phyloP scores from a whole-genome alignment of 176 grass and related monocot species.

The Rhynchospora pubera region DNA sequence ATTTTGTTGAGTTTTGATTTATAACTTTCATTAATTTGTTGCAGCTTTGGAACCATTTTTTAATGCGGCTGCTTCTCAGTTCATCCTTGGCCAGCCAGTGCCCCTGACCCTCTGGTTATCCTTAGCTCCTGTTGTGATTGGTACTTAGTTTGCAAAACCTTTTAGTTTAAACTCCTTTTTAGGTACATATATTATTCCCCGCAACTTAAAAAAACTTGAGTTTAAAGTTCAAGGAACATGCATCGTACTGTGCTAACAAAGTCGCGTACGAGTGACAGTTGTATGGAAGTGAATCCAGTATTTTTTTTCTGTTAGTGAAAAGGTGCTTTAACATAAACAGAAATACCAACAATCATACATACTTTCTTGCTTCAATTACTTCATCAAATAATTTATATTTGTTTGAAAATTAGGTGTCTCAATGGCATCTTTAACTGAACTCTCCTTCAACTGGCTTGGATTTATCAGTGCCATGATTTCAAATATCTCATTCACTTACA shows the following conservation, averaged over 20 bases:
- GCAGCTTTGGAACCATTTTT: constrained; percentile 98
- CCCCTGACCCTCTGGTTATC: constrained; percentile 85
- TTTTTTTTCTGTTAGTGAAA: background rate
- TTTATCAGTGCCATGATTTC: constrained; percentile 99
- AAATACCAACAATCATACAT: background rate
- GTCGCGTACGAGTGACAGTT: background rate
- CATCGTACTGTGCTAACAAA: background rate
- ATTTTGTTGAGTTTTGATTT: constrained; percentile 11
- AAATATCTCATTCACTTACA: constrained; percentile 98
- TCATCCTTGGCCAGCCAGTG: constrained; percentile 92
- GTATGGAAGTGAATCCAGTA: background rate
- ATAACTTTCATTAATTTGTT: constrained; percentile 12
- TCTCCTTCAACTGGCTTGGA: constrained; percentile 94
- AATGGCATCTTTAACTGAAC: constrained; percentile 90
- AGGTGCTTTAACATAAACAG: background rate
- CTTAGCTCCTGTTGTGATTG: constrained; percentile 89
- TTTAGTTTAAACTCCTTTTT: constrained; percentile 6
- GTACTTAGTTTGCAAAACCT: constrained; percentile 38
- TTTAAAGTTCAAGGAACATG: background rate
- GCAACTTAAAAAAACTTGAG: background rate
- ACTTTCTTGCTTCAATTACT: constrained; percentile 15
- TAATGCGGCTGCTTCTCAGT: constrained; percentile 96
- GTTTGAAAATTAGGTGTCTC: constrained; percentile 70
- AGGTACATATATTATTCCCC: background rate
- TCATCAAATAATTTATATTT: constrained; percentile 30